Base-by-base conservation (phyloP, 108 stramenopile species). In the Nitzschia inconspicua region DNA sequence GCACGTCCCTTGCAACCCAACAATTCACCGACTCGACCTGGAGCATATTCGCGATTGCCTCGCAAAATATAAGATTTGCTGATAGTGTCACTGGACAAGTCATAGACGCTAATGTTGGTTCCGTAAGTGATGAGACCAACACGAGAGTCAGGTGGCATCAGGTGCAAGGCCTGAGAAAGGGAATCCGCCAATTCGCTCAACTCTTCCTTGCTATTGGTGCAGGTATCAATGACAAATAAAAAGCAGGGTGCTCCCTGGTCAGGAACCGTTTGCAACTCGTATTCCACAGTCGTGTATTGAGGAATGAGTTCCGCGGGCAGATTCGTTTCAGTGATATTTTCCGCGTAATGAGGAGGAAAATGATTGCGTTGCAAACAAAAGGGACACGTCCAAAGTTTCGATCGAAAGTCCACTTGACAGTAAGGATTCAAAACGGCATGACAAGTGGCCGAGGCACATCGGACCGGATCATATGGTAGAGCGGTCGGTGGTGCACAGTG, bases 331-430 rank as follows among this genome's bases (percentile, higher is more conserved):
- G 95, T 84, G 49, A 99, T 99, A 75, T 97, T 96, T 51, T 98
- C 96, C 1, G 98, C 97, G 58, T 99, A 99, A 72, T 99, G 98
- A 22, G 97, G 95, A 10, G 99, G 99, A 62, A 99, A 99, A 61
- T 95, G 95, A 80, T 99, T 99, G 51, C 98, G 80, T n/a, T 74
- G 80, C 55, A 94, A 63, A 67, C 99, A 99, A 73, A 99, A 98
- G 11, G 96, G 96, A 77, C 99, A 99, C 8, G 83, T 86, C 99
- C 99, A 99, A 22, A 98, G 68, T 63, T 98, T 98, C 66, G 88
- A 81, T n/a, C 90, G 70, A 78, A 81, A 99, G 70, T 99, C 98
- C 23, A 98, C 91, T 73, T 95, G 92, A 50, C 94, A 96, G 78
- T 96, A 98, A 3, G 98, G 97, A 71, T 98, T 98, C 39, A 99